phyloP scores from a whole-genome alignment of 2,329 filamentous ascomycete genomes.

The Aspergillus intermedius region DNA sequence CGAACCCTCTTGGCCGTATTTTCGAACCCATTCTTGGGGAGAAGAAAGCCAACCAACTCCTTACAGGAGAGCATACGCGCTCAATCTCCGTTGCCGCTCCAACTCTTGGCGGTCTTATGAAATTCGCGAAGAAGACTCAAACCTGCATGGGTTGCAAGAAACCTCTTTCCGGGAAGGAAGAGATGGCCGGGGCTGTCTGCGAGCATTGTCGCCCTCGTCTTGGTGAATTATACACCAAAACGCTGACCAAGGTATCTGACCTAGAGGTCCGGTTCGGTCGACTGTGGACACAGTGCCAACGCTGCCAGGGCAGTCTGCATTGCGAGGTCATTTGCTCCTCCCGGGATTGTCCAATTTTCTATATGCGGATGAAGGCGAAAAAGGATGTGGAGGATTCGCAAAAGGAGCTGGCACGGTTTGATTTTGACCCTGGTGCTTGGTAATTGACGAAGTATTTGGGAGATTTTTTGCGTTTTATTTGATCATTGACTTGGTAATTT shows the following conservation, averaged over 20 bases:
- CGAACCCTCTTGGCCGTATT: constrained; percentile 88
- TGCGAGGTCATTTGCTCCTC: constrained; percentile 96
- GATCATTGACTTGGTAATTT: background rate
- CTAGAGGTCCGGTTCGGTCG: constrained; percentile 87
- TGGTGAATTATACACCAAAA: constrained; percentile 89
- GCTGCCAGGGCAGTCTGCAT: constrained; percentile 96
- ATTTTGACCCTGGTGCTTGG: constrained; percentile 72
- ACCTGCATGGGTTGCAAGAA: constrained; percentile 99
- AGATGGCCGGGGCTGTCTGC: constrained; percentile 81
- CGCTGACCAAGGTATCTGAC: constrained; percentile 79
- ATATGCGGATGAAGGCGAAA: constrained; percentile 99
- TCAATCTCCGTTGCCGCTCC: constrained; percentile 88
- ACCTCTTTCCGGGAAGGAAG: constrained; percentile 71
- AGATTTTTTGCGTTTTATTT: background rate
- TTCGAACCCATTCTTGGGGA: constrained; percentile 97
- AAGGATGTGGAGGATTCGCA: constrained; percentile 96
- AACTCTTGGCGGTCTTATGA: constrained; percentile 90
- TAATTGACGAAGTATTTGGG: constrained; percentile 26
- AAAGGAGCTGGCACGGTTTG: constrained; percentile 83
- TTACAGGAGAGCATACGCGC: constrained; percentile 92
- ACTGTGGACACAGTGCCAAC: constrained; percentile 96
- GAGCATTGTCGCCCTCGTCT: constrained; percentile 75
- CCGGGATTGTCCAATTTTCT: constrained; percentile 97
- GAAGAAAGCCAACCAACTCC: constrained; percentile 76
- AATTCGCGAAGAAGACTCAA: constrained; percentile 94